phyloP scores from a whole-genome alignment of 257 asterid species.

The Jacaranda mimosifolia region DNA sequence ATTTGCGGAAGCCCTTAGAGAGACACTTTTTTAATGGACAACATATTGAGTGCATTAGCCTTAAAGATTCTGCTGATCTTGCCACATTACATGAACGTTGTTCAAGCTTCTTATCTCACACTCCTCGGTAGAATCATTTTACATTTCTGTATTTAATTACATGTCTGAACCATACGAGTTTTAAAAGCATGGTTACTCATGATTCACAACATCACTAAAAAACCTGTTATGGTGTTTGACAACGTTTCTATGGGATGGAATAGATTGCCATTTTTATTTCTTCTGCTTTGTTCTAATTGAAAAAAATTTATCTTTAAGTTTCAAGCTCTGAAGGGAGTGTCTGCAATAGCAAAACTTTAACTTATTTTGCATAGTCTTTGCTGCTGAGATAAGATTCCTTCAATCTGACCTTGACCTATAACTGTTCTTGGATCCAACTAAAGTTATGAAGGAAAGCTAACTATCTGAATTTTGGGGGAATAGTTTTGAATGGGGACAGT shows the following conservation, averaged over 20 bases:
- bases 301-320: background rate
- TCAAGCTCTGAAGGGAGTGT: background rate
- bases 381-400: too few relatives aligned
- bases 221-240: background rate
- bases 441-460: too few relatives aligned
- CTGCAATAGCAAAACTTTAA: too few relatives aligned
- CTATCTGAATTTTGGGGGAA: too few relatives aligned
- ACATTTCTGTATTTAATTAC: slow-evolving; percentile 19
- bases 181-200: background rate
- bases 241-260: background rate
- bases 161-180: background rate
- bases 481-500: too few relatives aligned
- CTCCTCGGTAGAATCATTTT: slow-evolving; percentile 60
- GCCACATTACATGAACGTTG: slow-evolving; percentile 67
- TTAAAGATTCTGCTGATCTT: slow-evolving; percentile 71
- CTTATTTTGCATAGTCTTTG: too few relatives aligned
- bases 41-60: slow-evolving; percentile 75
- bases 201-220: background rate
- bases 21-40: slow-evolving; percentile 75
- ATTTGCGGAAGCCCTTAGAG: slow-evolving; percentile 91
- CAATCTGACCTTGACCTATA: too few relatives aligned
- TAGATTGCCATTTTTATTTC: background rate
- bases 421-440: too few relatives aligned
- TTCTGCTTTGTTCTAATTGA: background rate
- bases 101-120: slow-evolving; percentile 76